Conservation (phyloP, 2,329 filamentous ascomycete genomes). For the Ceratocystiopsis brevicomis region DNA sequence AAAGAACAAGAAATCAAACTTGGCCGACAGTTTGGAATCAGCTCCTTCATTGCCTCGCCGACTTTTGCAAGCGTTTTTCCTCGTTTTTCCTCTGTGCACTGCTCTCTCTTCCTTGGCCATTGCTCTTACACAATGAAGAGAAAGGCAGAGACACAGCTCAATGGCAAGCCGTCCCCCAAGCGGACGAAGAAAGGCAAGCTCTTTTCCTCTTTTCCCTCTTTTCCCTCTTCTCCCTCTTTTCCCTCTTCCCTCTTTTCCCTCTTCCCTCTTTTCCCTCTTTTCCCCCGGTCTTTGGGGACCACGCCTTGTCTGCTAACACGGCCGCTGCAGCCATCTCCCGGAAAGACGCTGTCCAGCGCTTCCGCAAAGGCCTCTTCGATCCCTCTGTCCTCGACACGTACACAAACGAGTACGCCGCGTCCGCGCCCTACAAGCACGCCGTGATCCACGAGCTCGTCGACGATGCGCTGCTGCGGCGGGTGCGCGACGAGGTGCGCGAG, state of each 20-base stretch:
- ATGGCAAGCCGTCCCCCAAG: slow-evolving; percentile 24
- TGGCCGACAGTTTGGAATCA: neutral
- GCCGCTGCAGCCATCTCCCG: slow-evolving; percentile 26
- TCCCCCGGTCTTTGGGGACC: too few relatives aligned
- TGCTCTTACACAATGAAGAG: slow-evolving; percentile 4
- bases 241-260: too few relatives aligned
- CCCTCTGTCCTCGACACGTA: slow-evolving; percentile 37
- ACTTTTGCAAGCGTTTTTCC: neutral
- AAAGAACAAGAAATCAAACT: neutral
- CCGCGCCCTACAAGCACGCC: slow-evolving; percentile 70
- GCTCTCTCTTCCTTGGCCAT: neutral
- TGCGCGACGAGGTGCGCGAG: slow-evolving; percentile 72
- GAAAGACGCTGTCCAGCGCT: slow-evolving; percentile 36
- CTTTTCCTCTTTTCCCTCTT: neutral
- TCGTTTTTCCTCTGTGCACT: neutral
- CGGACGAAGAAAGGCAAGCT: slow-evolving; percentile 30
- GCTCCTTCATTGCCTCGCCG: slow-evolving; percentile 5
- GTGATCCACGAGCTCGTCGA: slow-evolving; percentile 72
- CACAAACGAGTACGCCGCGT: slow-evolving; percentile 41
- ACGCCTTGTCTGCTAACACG: neutral
- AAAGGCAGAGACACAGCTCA: slow-evolving; percentile 27
- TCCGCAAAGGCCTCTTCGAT: slow-evolving; percentile 48
- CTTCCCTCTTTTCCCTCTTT: neutral
- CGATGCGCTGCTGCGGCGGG: slow-evolving; percentile 61
- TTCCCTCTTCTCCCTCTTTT: neutral